Evolutionary conservation across 257 asterid genomes (phyloP), one percentile per base, ranked within the genome.

Genomic region (Datura wrightii): DNA sequence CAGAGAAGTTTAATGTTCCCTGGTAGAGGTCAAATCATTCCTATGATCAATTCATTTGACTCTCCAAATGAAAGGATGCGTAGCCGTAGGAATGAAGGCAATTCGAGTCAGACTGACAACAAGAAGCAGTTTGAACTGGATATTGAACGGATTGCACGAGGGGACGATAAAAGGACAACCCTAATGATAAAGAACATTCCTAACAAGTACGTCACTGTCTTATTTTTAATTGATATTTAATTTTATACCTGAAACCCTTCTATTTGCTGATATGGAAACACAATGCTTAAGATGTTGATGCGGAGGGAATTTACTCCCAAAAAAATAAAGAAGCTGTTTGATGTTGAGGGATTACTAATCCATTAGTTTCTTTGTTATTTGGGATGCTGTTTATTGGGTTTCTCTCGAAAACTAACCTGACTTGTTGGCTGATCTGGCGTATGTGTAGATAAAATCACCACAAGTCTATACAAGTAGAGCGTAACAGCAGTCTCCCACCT

Each of bases 151-250:
- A 97, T 97, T 89, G 8, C 88, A 50, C 92, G 93, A 74, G 99
- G 98, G 88, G 99, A 97, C 41, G 99, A 97, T 90, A 97, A 94
- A 88, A 92, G 99, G 89, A 97, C 99, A 19, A 97, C 99, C 5
- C 98, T 97, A 41, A 97, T 97, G 99, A 91, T 97, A 83, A 97
- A 97, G 94, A 97, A 97, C 92, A 97, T 97, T 83, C 99, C 99
- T 86, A 97, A 97, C 97, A 97, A 97, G 99, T 97, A 93, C n/a
- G 95, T 90, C 82, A 78, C 31, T 14, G 34, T 31, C 58, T 78
- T 78, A 78, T 31, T 14, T 50, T 31, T 52, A 31, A 31, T 50
- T 78, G 63, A 78, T 14, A 78, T 52, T 52, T 52, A 14, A 31
- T 15, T 78, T 78, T 52, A 78, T 52, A 31, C 46, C 82, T 78